These are phyloP conservation scores for Cadophora sp. DNA, from an alignment of 2,329 filamentous ascomycete species.

Conservation along the genomic window DNA sequence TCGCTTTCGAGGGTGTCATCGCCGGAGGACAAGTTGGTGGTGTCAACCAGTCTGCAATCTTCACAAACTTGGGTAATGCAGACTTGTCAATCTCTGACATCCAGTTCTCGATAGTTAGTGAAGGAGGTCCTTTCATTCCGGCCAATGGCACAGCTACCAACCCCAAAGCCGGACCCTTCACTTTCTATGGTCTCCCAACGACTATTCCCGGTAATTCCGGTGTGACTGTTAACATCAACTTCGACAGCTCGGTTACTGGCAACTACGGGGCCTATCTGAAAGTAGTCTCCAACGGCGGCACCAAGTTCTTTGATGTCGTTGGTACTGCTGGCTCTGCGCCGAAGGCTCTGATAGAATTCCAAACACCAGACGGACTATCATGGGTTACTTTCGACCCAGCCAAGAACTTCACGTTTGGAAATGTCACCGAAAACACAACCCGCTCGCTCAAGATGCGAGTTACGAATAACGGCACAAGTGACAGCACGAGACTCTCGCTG, in stretches of 20 bases:
- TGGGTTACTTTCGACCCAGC: constrained; percentile 57
- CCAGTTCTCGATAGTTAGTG: constrained; percentile 41
- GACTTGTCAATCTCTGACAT: constrained; percentile 53
- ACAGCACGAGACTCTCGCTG: constrained; percentile 58
- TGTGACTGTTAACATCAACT: constrained; percentile 53
- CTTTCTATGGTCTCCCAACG: constrained; percentile 54
- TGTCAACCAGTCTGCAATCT: constrained; percentile 52
- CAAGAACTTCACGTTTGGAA: constrained; percentile 60
- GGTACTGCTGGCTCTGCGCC: constrained; percentile 58
- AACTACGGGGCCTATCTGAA: constrained; percentile 58
- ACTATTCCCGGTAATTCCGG: constrained; percentile 51
- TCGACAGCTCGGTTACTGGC: constrained; percentile 54
- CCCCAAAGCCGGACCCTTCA: constrained; percentile 55
- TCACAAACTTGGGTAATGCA: constrained; percentile 58
- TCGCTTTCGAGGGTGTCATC: constrained; percentile 59
- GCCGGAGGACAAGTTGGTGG: constrained; percentile 50
- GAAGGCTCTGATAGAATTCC: constrained; percentile 60
- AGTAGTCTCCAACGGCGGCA: constrained; percentile 59
- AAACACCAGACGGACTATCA: constrained; percentile 55
- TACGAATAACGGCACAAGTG: constrained; percentile 61
- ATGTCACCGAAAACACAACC: constrained; percentile 59
- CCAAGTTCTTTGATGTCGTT: constrained; percentile 54
- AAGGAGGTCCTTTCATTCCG: constrained; percentile 53
- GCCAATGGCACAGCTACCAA: constrained; percentile 44
- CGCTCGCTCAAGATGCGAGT: constrained; percentile 58